phyloP scores from a whole-genome alignment of 2,329 filamentous ascomycete genomes.

The Epichloe uncinata region DNA sequence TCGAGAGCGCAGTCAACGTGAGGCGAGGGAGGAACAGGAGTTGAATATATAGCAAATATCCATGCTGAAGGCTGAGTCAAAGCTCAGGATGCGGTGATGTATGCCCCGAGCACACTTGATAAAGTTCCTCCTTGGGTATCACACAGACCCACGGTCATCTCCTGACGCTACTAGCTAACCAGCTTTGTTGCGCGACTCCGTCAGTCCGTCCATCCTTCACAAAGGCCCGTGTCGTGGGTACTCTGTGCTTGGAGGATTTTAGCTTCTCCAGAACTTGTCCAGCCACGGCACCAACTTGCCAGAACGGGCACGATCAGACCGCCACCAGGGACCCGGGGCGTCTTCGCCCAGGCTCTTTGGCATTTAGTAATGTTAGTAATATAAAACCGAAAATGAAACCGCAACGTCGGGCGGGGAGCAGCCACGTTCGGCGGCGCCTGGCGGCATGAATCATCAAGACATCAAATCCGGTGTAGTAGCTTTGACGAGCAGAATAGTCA shows the following conservation, averaged over 20 bases:
- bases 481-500: too few relatives aligned
- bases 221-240: too few relatives aligned
- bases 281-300: background rate
- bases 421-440: too few relatives aligned
- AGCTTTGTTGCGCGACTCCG: background rate
- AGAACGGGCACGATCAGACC: constrained; percentile 5
- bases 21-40: background rate
- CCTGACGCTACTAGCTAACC: background rate
- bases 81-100: too few relatives aligned
- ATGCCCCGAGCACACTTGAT: too few relatives aligned
- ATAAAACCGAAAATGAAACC: too few relatives aligned
- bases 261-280: background rate
- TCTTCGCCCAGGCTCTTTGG: background rate
- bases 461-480: too few relatives aligned
- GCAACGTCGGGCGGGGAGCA: too few relatives aligned
- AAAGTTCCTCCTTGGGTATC: background rate
- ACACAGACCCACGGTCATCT: too few relatives aligned
- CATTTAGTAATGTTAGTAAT: too few relatives aligned
- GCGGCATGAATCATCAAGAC: too few relatives aligned
- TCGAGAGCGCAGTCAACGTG: background rate
- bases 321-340: background rate
- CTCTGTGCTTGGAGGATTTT: background rate
- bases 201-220: background rate
- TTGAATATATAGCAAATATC: background rate
- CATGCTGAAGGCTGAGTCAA: too few relatives aligned